These are phyloP conservation scores for Macrophomina pseudophaseolina DNA, from an alignment of 2,329 filamentous ascomycete species.

Conservation along the genomic window DNA sequence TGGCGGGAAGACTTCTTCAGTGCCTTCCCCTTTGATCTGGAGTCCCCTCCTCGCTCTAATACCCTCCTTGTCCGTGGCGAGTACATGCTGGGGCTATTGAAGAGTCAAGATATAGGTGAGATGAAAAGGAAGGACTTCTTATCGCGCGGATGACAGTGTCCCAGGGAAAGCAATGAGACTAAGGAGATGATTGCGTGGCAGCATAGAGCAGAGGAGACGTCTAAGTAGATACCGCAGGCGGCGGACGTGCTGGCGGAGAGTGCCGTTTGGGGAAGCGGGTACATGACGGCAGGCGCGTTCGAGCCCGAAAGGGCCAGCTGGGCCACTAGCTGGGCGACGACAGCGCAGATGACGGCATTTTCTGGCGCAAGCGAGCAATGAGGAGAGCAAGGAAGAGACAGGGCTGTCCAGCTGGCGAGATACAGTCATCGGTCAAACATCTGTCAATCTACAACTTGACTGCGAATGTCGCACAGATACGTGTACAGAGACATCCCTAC, in stretches of 20 bases:
- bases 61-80: constrained; percentile 23
- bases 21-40: constrained; percentile 22
- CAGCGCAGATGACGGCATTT: constrained; percentile 17
- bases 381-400: constrained; percentile 13
- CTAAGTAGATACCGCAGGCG: constrained; percentile 9
- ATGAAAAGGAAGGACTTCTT: constrained; percentile 25
- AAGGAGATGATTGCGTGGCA: constrained; percentile 43
- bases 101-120: constrained; percentile 15
- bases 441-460: constrained; percentile 27
- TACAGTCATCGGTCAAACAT: constrained; percentile 15
- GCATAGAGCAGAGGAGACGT: constrained; percentile 30
- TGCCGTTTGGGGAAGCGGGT: constrained; percentile 15
- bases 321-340: background rate
- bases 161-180: constrained; percentile 15
- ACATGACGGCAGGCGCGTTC: constrained; percentile 16
- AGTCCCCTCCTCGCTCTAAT: constrained; percentile 22
- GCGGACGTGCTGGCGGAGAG: background rate
- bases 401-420: background rate
- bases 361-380: constrained; percentile 22
- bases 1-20: constrained; percentile 20
- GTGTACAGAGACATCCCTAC: constrained; percentile 22
- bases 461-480: constrained; percentile 26
- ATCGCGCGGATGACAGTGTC: constrained; percentile 4
- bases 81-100: constrained; percentile 14
- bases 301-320: background rate